Conservation (phyloP, 1,284 basidiomycete genomes). For the Xanthoconium separans region DNA sequence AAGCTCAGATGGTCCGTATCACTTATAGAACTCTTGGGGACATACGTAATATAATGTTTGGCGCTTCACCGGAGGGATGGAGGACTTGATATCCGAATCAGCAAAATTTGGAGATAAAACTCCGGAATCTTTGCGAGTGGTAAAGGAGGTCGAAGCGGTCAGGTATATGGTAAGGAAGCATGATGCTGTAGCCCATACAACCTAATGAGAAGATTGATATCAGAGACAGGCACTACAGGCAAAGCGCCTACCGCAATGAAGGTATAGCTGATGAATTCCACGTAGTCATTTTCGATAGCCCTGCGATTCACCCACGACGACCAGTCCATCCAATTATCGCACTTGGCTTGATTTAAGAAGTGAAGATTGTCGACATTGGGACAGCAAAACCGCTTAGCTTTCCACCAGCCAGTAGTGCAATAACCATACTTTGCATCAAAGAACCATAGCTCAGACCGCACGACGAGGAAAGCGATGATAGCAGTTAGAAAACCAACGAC, state of each 20-base stretch:
- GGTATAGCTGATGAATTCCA: slow-evolving; percentile 76
- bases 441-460: slow-evolving; percentile 86
- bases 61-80: slow-evolving; percentile 43
- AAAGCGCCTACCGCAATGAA: slow-evolving; percentile 65
- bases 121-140: slow-evolving; percentile 84
- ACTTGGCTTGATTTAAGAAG: slow-evolving; percentile 41
- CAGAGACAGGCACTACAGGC: neutral
- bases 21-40: slow-evolving; percentile 13
- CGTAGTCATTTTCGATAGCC: slow-evolving; percentile 37
- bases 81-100: slow-evolving; percentile 26
- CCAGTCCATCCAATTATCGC: slow-evolving; percentile 79
- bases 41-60: slow-evolving; percentile 82
- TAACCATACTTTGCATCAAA: slow-evolving; percentile 95
- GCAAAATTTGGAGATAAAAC: slow-evolving; percentile 57
- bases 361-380: slow-evolving; percentile 36
- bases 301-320: slow-evolving; percentile 34
- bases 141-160: slow-evolving; percentile 84
- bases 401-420: slow-evolving; percentile 71
- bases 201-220: slow-evolving; percentile 37
- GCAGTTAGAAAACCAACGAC: slow-evolving; percentile 85
- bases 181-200: slow-evolving; percentile 70
- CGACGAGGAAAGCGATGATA: slow-evolving; percentile 83
- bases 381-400: slow-evolving; percentile 84
- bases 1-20: slow-evolving; percentile 17
- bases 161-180: slow-evolving; percentile 83